A percentile compares a stretch with the other conserved stretches of the same genome.
These are phyloP conservation scores for Malus domestica DNA, from an alignment of 306 rosid species.

Conservation along the genomic window DNA sequence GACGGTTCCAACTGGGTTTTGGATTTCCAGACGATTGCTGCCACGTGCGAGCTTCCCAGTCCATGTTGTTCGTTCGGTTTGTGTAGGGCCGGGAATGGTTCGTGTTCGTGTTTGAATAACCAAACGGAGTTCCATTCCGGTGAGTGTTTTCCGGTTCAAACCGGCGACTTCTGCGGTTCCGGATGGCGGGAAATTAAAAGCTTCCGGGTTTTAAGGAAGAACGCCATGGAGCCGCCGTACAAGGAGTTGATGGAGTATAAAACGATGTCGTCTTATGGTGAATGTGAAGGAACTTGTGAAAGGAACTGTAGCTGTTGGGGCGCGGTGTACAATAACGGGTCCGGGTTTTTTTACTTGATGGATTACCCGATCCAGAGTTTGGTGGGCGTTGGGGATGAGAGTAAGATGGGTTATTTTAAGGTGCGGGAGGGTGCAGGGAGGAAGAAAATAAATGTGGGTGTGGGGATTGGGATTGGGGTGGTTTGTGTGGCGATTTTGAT, in stretches of 20 bases:
- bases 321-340: constrained; percentile 40
- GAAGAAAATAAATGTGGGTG: constrained; percentile 13
- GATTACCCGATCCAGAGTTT: constrained; percentile 59
- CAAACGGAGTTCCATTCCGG: constrained; percentile 35
- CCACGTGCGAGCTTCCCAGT: constrained; percentile 59
- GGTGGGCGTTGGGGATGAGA: constrained; percentile 43
- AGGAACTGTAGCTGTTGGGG: constrained; percentile 84
- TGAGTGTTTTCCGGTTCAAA: constrained; percentile 21
- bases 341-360: constrained; percentile 63
- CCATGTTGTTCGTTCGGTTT: constrained; percentile 80
- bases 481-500: constrained; percentile 5
- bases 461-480: constrained; percentile 23
- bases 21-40: constrained; percentile 49
- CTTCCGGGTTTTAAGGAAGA: constrained; percentile 42
- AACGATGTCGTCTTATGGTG: constrained; percentile 39
- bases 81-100: constrained; percentile 46
- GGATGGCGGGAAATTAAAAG: constrained; percentile 14
- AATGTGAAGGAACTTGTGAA: constrained; percentile 55
- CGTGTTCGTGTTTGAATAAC: constrained; percentile 65
- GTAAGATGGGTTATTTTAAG: constrained; percentile 72
- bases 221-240: constrained; percentile 56
- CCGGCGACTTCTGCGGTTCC: constrained; percentile 41
- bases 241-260: constrained; percentile 39
- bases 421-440: constrained; percentile 33
- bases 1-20: constrained; percentile 44